These are phyloP conservation scores for Penicillium crustosum DNA, from an alignment of 2,329 filamentous ascomycete species.

Conservation along the genomic window DNA sequence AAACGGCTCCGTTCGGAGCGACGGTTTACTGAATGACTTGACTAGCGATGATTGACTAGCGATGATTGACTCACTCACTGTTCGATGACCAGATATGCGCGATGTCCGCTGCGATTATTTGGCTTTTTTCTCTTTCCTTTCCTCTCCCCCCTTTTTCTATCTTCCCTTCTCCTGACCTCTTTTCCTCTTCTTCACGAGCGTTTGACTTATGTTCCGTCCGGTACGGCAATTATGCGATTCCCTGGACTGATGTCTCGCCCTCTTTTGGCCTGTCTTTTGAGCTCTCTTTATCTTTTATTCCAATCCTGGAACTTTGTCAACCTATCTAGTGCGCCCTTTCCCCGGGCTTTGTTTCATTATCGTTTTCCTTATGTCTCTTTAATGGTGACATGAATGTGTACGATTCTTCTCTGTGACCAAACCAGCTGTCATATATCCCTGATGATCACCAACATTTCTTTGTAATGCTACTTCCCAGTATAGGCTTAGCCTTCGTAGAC, in stretches of 20 bases:
- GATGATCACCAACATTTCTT: constrained; percentile 2
- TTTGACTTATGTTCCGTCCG: constrained; percentile 22
- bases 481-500: neutral
- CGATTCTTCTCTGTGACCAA: constrained; percentile 22
- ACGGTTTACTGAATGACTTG: constrained; percentile 37
- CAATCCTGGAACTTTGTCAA: constrained; percentile 18
- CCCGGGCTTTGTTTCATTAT: constrained; percentile 14
- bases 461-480: neutral
- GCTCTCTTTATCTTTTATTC: constrained; percentile 14
- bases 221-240: constrained; percentile 22
- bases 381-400: constrained; percentile 31
- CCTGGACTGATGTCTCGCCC: constrained; percentile 8
- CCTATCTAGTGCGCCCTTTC: constrained; percentile 5
- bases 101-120: constrained; percentile 25
- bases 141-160: neutral
- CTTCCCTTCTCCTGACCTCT: constrained; percentile 8
- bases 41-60: constrained; percentile 16
- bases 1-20: constrained; percentile 71
- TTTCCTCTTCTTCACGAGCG: constrained; percentile 5
- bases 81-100: constrained; percentile 20
- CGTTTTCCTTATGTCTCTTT: constrained; percentile 20
- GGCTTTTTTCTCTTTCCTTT: constrained; percentile 8
- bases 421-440: constrained; percentile 2
- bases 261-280: constrained; percentile 10
- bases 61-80: constrained; percentile 11